Evolutionary conservation across 768 basidiomycete species (phyloP), one percentile per base, ranked within the genome.

Genomic region (Panaeolus papilionaceus): DNA sequence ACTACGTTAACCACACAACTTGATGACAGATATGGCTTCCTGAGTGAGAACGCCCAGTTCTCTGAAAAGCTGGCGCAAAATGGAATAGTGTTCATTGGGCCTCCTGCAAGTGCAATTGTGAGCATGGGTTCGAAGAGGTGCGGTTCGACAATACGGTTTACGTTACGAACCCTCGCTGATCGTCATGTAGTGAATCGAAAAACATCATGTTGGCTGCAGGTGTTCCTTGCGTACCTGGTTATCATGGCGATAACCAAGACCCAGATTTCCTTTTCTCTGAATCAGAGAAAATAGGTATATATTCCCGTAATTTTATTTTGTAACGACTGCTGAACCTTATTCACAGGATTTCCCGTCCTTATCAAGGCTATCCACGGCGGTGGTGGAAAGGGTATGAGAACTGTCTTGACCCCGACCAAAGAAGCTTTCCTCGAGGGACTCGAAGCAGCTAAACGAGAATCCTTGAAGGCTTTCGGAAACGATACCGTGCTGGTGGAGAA

Each of bases 331-430:
- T 9, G 11, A 26, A 61, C 37, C 62, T 42, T 47, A 49, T 42
- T 12, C 28, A 10, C 39, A 91, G 92, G 92, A 11, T 97, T 93
- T 74, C 96, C 96, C 33, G 92, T 97, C 2, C 82, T 98, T 37
- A 98, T 98, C 79, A 98, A 98, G 75, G 96, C 96, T n/a, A 91
- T 96, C 58, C 92, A 96, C 71, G 96, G 96, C 28, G 96, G 96
- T 18, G 96, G 96, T 6, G 96, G 96, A 1, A 98, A 98, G 76
- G 96, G 96, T 49, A 98, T 98, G 95, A 90, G 95, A 49, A 89
- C 88, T 10, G 94, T 95, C 2, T 79, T 78, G 12, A 79, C 80
- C 20, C 79, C 86, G 26, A 83, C 86, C 2, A 78, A 84, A n/a
- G 82, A 83, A 47, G 89, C 90, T 16, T 97, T 98, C 72, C 79